A percentile compares a stretch with the other conserved stretches of the same genome.
phyloP scores from a whole-genome alignment of 805 yeast species.

The Cyberlindnera xishuangbannaensis region DNA sequence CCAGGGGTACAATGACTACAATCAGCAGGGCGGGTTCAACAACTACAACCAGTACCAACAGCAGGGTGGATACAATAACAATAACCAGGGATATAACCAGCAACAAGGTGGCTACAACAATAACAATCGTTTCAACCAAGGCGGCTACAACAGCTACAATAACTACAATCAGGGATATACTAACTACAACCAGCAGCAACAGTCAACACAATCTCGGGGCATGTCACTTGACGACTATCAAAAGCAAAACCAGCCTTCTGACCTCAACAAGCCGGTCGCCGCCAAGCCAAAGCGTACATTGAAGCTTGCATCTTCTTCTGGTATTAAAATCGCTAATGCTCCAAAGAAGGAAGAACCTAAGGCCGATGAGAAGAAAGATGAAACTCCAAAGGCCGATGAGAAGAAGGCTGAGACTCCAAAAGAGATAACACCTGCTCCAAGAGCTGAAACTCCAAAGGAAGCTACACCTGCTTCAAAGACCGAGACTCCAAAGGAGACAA shows the following conservation, averaged over 20 bases:
- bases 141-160: constrained; percentile 10
- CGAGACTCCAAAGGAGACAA: constrained; percentile 23
- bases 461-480: no score
- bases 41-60: constrained; percentile 11
- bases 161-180: constrained; percentile 20
- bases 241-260: constrained; percentile 36
- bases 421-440: constrained; percentile 16
- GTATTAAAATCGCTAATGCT: constrained; percentile 51
- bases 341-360: constrained; percentile 15
- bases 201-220: constrained; percentile 35
- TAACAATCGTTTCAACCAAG: not conserved
- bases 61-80: constrained; percentile 17
- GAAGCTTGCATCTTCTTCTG: constrained; percentile 59
- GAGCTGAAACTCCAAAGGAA: constrained; percentile 21
- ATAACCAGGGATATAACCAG: constrained; percentile 9
- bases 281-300: constrained; percentile 55
- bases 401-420: constrained; percentile 3
- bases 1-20: constrained; percentile 18
- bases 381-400: constrained; percentile 13
- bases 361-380: constrained; percentile 7
- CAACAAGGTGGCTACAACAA: constrained; percentile 5
- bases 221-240: constrained; percentile 83
- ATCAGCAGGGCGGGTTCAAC: constrained; percentile 10
- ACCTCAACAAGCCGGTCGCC: constrained; percentile 9
- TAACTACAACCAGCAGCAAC: constrained; percentile 24